A percentile compares a stretch with the other conserved stretches of the same genome.
phyloP scores from a whole-genome alignment of 176 grass and related monocot genomes.

The Carex littledalei region DNA sequence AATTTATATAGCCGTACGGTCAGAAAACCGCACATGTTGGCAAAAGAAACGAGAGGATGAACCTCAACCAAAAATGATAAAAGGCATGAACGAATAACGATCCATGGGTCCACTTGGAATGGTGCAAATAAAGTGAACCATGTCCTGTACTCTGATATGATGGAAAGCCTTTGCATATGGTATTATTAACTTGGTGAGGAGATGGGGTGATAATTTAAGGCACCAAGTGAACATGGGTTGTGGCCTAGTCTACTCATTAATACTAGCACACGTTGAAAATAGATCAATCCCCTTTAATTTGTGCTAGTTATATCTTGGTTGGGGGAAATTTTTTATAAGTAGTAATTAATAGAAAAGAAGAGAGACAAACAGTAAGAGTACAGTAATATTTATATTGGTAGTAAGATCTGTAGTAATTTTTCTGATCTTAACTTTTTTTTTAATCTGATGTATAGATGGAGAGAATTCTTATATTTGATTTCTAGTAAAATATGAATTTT shows the following conservation, averaged over 20 bases:
- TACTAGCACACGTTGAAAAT: constrained; percentile 1
- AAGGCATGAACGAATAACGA: not conserved
- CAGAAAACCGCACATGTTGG: not conserved
- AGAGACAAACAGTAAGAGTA: too few species aligned
- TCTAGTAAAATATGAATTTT: too few species aligned
- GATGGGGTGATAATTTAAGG: not conserved
- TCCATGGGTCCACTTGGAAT: not conserved
- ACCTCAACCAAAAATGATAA: not conserved
- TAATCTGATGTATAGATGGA: too few species aligned
- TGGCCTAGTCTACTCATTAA: not conserved
- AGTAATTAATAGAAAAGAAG: too few species aligned
- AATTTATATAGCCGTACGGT: too few species aligned
- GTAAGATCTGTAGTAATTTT: too few species aligned
- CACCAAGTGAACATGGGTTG: constrained; percentile 1
- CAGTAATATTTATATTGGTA: too few species aligned
- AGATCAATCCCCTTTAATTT: not conserved
- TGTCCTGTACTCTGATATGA: not conserved
- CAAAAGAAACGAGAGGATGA: not conserved
- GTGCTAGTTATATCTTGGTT: not conserved
- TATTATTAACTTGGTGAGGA: not conserved
- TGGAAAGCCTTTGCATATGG: not conserved
- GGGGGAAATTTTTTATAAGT: not conserved
- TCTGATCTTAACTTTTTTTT: too few species aligned
- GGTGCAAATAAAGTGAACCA: constrained; percentile 3
- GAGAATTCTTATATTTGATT: too few species aligned